A percentile compares a stretch with the other conserved stretches of the same genome.
These are phyloP conservation scores for Lichtheimia ramosa DNA, from an alignment of 371 early-diverging fungal genomes.

Conservation along the genomic window DNA sequence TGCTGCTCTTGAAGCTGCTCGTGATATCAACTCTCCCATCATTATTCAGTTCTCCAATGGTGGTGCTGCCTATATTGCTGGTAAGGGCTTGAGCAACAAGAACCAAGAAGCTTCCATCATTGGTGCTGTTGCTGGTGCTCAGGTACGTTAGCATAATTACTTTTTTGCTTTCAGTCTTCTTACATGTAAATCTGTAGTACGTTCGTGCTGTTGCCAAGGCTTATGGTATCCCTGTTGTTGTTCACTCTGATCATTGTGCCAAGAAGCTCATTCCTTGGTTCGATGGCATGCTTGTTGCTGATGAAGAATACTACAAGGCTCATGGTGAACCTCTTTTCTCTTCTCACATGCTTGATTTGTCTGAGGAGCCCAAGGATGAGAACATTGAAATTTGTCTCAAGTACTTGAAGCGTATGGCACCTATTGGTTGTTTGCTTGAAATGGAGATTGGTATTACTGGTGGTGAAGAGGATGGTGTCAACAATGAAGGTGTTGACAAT, in stretches of 20 bases:
- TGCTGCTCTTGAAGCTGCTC: constrained; percentile 89
- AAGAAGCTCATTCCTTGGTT: constrained; percentile 93
- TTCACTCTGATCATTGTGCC: constrained; percentile 95
- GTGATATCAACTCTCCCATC: constrained; percentile 84
- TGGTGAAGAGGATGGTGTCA: constrained; percentile 92
- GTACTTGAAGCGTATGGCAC: constrained; percentile 86
- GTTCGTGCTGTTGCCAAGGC: constrained; percentile 83
- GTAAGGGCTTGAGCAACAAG: constrained; percentile 86
- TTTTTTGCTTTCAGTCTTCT: background rate
- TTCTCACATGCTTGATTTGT: constrained; percentile 94
- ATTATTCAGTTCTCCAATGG: constrained; percentile 93
- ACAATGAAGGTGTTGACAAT: constrained; percentile 88
- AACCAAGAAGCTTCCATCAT: constrained; percentile 83
- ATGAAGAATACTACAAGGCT: constrained; percentile 84
- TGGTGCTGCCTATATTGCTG: constrained; percentile 85
- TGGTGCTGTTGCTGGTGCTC: constrained; percentile 89
- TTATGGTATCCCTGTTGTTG: constrained; percentile 85
- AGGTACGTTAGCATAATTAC: constrained; percentile 28
- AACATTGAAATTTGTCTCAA: constrained; percentile 84
- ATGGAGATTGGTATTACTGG: constrained; percentile 96
- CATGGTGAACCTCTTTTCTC: constrained; percentile 92
- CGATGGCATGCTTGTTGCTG: constrained; percentile 88
- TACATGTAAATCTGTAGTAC: constrained; percentile 34
- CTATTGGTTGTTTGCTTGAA: constrained; percentile 81
- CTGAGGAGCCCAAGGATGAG: constrained; percentile 85